phyloP scores from a whole-genome alignment of 1,139 yeast genomes.

The Geotrichum restrictum region DNA sequence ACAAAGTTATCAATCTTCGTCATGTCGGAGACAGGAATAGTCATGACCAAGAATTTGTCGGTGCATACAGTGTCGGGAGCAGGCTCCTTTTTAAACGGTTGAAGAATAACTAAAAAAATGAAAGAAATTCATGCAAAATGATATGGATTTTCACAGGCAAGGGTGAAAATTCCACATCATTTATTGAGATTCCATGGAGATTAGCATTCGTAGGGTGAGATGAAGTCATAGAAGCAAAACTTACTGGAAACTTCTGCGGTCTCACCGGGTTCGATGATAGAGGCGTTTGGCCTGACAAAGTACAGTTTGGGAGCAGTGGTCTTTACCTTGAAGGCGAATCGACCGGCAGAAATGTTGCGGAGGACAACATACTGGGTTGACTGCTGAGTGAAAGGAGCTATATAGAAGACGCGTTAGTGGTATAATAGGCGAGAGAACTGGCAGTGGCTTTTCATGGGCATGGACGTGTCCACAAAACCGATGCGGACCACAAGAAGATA shows the following conservation, averaged over 20 bases:
- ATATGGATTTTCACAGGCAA: background rate
- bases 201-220: too few relatives aligned
- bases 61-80: conserved; percentile 70
- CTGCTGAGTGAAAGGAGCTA: conserved; percentile 62
- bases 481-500: conserved; percentile 19
- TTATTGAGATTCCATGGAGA: background rate
- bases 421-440: conserved; percentile 3
- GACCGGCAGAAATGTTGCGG: conserved; percentile 56
- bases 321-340: conserved; percentile 89
- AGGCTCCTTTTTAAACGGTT: conserved; percentile 77
- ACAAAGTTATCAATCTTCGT: conserved; percentile 45
- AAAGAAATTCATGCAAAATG: too few relatives aligned
- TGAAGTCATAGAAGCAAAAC: background rate
- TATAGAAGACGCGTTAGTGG: conserved; percentile 3
- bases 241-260: conserved; percentile 60
- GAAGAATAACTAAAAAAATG: conserved; percentile 59
- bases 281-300: conserved; percentile 94
- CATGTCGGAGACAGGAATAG: conserved; percentile 42
- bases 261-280: conserved; percentile 71
- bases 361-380: conserved; percentile 67
- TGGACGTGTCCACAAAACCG: background rate
- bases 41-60: conserved; percentile 87
- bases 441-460: background rate
- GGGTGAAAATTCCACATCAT: background rate
- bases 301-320: conserved; percentile 96